A percentile compares a stretch with the other conserved stretches of the same genome.
Evolutionary conservation across 2,329 filamentous ascomycete species (phyloP).

Genomic region (Claviceps cyperi): DNA sequence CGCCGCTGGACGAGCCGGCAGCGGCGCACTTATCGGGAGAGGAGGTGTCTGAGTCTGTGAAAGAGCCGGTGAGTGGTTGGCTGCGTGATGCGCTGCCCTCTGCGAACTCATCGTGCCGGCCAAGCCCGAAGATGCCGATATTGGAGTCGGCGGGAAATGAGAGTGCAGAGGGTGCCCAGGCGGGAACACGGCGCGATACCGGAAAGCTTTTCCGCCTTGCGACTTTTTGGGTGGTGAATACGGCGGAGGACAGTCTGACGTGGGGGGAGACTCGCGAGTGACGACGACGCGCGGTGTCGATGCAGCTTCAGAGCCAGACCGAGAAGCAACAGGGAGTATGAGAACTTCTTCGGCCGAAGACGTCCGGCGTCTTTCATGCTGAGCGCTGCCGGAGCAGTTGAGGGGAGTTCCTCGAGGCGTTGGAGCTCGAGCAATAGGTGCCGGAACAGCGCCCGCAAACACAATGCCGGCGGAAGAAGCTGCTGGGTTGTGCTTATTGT

Average conservation of each 20-base stretch:
- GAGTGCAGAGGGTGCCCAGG: conserved; percentile 32
- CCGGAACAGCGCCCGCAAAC: conserved; percentile 10
- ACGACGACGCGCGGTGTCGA: conserved; percentile 1
- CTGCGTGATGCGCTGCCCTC: conserved; percentile 43
- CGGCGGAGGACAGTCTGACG: conserved; percentile 34
- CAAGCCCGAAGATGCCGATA: conserved; percentile 47
- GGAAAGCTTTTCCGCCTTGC: conserved; percentile 21
- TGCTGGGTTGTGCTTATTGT: conserved; percentile 8
- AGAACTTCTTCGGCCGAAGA: background rate
- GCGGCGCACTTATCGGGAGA: conserved; percentile 9
- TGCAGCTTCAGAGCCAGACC: background rate
- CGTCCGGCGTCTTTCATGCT: background rate
- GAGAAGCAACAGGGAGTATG: background rate
- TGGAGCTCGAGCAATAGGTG: conserved; percentile 23
- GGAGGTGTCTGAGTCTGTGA: conserved; percentile 8
- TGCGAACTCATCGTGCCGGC: conserved; percentile 47
- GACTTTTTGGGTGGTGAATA: conserved; percentile 34
- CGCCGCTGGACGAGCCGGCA: conserved; percentile 30
- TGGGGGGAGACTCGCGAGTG: background rate
- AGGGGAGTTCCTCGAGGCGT: conserved; percentile 21
- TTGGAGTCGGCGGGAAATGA: conserved; percentile 42
- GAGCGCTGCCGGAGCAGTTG: conserved; percentile 10
- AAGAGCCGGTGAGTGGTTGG: conserved; percentile 35
- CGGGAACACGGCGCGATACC: conserved; percentile 45
- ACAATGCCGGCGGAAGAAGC: conserved; percentile 7